Conservation (phyloP, 2,329 filamentous ascomycete genomes). For the Aschersonia sp. region DNA sequence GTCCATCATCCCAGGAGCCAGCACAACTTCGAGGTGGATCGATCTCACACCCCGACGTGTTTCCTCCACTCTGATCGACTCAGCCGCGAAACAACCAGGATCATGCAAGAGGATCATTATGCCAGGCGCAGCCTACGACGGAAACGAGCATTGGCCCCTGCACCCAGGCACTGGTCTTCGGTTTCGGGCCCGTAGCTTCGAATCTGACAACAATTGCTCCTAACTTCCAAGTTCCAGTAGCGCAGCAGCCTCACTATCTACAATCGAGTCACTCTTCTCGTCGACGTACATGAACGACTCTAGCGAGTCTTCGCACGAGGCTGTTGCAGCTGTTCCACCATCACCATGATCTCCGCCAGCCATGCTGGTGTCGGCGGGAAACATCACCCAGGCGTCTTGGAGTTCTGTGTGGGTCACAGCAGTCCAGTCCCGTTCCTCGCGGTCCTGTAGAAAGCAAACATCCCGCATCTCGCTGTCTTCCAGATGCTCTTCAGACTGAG, state of each 20-base stretch:
- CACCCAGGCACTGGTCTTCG: too few species aligned
- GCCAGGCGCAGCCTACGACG: too few species aligned
- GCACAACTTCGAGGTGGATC: too few species aligned
- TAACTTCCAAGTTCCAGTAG: conserved; percentile 1
- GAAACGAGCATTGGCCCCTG: too few species aligned
- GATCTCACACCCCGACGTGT: too few species aligned
- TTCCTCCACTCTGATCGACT: too few species aligned
- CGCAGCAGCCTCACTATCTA: conserved; percentile 3
- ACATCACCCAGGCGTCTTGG: conserved; percentile 45
- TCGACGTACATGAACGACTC: conserved; percentile 14
- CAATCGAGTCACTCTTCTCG: conserved; percentile 9
- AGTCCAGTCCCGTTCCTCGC: conserved; percentile 40
- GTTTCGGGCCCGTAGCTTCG: too few species aligned
- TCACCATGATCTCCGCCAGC: conserved; percentile 17
- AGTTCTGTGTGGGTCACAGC: conserved; percentile 36
- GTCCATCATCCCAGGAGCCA: too few species aligned
- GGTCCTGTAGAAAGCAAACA: conserved; percentile 30
- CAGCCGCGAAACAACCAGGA: too few species aligned
- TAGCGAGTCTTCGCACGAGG: conserved; percentile 14
- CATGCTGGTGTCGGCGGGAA: conserved; percentile 33
- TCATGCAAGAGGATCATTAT: too few species aligned
- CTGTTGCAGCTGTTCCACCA: conserved; percentile 9
- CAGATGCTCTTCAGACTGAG: conserved; percentile 22
- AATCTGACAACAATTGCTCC: neutral
- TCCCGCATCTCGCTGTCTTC: conserved; percentile 23